Conservation (phyloP, 345 rosid genomes). For the Brassica napus region DNA sequence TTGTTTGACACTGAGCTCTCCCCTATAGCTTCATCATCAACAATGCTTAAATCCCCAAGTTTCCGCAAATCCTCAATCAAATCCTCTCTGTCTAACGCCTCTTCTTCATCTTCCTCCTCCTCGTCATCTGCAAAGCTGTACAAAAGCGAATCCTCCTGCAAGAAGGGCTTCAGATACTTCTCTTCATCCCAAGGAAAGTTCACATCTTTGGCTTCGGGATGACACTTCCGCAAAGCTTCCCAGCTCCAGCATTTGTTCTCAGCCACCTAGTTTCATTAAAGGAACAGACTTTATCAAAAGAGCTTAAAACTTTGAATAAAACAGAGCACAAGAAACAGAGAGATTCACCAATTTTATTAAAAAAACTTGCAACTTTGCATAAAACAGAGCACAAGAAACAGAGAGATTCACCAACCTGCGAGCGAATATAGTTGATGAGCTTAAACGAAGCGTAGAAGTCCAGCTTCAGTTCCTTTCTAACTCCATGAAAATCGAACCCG, state of each 20-base stretch:
- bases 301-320: neutral
- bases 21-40: constrained; percentile 35
- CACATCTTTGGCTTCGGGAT: constrained; percentile 27
- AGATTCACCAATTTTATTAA: neutral
- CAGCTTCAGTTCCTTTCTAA: constrained; percentile 53
- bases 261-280: constrained; percentile 58
- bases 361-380: too few relatives aligned
- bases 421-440: constrained; percentile 87
- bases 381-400: too few relatives aligned
- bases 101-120: constrained; percentile 53
- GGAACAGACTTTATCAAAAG: neutral
- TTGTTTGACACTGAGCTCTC: constrained; percentile 33
- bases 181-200: constrained; percentile 57
- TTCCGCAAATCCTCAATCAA: constrained; percentile 49
- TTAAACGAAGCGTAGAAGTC: constrained; percentile 75
- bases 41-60: constrained; percentile 47
- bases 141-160: constrained; percentile 74
- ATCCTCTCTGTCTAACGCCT: constrained; percentile 53
- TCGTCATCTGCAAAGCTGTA: constrained; percentile 74
- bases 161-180: constrained; percentile 70
- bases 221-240: neutral
- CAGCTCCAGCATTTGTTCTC: constrained; percentile 79
- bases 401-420: constrained; percentile 50
- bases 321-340: neutral
- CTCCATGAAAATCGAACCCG: constrained; percentile 56